These are phyloP conservation scores for Candida gorgasii DNA, from an alignment of 805 yeast species.

Conservation along the genomic window DNA sequence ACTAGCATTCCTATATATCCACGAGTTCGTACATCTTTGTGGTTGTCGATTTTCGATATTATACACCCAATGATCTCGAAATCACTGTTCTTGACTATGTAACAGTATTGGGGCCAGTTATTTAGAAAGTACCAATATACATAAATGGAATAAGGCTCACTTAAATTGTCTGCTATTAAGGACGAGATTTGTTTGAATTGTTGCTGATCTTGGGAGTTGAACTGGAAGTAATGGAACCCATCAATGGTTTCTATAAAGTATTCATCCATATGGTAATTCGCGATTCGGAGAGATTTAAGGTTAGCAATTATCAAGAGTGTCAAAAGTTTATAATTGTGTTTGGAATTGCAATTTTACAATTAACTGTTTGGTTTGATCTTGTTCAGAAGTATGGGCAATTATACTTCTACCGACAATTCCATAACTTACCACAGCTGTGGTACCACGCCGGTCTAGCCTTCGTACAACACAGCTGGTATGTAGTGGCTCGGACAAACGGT, in stretches of 20 bases:
- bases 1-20: slow-evolving; percentile 98
- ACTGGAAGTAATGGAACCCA: slow-evolving; percentile 13
- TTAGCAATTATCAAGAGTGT: too few species aligned
- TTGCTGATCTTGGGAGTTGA: slow-evolving; percentile 23
- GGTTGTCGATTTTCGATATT: slow-evolving; percentile 78
- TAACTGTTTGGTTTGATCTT: too few species aligned
- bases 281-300: too few species aligned
- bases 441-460: background rate
- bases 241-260: slow-evolving; percentile 17
- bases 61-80: slow-evolving; percentile 71
- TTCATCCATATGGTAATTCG: slow-evolving; percentile 7
- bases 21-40: slow-evolving; percentile 68
- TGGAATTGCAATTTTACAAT: too few species aligned
- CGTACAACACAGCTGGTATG: too few species aligned
- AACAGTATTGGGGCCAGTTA: slow-evolving; percentile 87
- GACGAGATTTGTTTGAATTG: slow-evolving; percentile 53
- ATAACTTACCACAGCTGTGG: too few species aligned
- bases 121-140: slow-evolving; percentile 89
- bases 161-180: slow-evolving; percentile 70
- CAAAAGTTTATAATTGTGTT: too few species aligned
- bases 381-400: too few species aligned
- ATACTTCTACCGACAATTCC: too few species aligned
- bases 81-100: slow-evolving; percentile 50
- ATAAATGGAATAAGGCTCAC: slow-evolving; percentile 93
- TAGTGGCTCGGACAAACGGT: background rate